Evolutionary conservation across 2,329 filamentous ascomycete species (phyloP).

Genomic region (Calonectria crousiana): DNA sequence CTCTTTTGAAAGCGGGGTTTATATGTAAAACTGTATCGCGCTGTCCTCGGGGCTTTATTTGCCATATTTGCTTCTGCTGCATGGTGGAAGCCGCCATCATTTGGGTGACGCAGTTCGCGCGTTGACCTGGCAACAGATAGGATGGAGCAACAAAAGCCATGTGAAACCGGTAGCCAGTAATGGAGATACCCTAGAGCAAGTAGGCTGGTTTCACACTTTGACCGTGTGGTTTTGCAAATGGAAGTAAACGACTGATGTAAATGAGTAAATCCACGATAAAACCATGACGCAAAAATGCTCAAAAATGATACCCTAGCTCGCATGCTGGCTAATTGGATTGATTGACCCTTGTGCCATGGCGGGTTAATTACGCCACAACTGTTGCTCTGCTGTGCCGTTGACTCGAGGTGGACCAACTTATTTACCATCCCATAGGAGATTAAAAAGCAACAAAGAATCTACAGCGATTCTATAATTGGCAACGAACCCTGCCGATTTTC

Average conservation of each 20-base stretch:
- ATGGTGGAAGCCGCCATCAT: neutral
- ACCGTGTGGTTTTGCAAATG: neutral
- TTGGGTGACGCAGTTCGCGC: neutral
- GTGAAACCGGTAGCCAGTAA: neutral
- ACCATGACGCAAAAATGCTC: neutral
- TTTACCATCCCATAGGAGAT: neutral
- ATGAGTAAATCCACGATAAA: neutral
- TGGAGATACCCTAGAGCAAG: neutral
- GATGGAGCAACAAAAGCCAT: neutral
- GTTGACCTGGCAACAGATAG: neutral
- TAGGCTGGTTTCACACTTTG: neutral
- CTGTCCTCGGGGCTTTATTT: neutral
- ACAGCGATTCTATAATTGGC: neutral
- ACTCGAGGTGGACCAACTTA: neutral
- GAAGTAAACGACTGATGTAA: neutral
- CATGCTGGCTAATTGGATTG: neutral
- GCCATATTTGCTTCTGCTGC: neutral
- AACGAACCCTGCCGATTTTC: neutral
- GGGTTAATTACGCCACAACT: neutral
- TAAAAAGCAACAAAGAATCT: neutral
- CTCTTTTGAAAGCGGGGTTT: conserved; percentile 1
- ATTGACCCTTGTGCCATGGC: neutral
- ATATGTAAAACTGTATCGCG: conserved; percentile 1
- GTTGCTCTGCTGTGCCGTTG: neutral
- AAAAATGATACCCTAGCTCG: neutral